Conservation (phyloP, 2,329 filamentous ascomycete species). For the Knufia fluminis region DNA sequence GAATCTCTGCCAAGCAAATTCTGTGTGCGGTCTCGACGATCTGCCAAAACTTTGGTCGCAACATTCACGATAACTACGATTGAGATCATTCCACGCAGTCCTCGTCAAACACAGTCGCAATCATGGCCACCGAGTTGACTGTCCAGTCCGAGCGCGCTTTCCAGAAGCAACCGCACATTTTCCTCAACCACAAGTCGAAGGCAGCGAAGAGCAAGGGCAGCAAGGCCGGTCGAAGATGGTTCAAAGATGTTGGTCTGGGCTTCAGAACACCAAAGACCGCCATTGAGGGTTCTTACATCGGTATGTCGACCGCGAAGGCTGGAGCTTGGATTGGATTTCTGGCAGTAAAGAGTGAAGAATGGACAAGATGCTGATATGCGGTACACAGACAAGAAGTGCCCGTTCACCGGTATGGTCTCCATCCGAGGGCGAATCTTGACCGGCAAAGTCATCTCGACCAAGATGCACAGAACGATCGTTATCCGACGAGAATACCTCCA, state of each 20-base stretch:
- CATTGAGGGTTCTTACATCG: conserved; percentile 98
- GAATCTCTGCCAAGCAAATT: conserved; percentile 3
- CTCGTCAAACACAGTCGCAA: conserved; percentile 39
- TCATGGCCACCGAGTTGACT: conserved; percentile 96
- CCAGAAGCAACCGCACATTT: conserved; percentile 99
- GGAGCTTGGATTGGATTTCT: background rate
- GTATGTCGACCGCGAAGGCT: conserved; percentile 48
- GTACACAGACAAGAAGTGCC: conserved; percentile 96
- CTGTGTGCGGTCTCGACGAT: background rate
- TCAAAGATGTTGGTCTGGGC: conserved; percentile 98
- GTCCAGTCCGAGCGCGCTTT: conserved; percentile 99
- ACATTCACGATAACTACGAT: background rate
- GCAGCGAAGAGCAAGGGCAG: conserved; percentile 69
- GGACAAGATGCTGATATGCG: conserved; percentile 5
- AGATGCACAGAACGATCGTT: conserved; percentile 99
- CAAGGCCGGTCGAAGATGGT: conserved; percentile 93
- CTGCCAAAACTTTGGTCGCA: conserved; percentile 8
- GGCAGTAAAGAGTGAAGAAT: background rate
- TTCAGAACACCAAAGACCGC: conserved; percentile 98
- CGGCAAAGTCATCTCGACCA: conserved; percentile 97
- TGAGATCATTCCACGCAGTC: conserved; percentile 17
- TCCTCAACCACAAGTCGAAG: conserved; percentile 94
- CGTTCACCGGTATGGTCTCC: conserved; percentile 97
- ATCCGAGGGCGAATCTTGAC: conserved; percentile 99
- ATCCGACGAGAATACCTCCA: conserved; percentile 99